Percentiles rank a stretch among this genome's conserved stretches.
These are phyloP conservation scores for Acer negundo DNA, from an alignment of 345 rosid species.

Conservation along the genomic window DNA sequence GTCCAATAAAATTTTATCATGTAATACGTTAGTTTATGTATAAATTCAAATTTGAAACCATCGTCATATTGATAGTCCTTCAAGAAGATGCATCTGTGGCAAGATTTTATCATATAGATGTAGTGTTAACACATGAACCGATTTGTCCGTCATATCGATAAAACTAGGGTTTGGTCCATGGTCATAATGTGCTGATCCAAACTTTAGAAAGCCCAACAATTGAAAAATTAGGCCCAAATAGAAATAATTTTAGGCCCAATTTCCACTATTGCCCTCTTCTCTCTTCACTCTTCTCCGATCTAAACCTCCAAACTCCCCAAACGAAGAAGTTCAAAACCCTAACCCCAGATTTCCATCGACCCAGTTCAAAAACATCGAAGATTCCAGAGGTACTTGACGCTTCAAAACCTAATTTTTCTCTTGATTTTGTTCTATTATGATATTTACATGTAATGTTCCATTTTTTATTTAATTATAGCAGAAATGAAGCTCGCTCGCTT, in stretches of 20 bases:
- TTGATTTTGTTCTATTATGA: background rate
- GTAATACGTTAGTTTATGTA: background rate
- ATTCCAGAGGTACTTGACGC: background rate
- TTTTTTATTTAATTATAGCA: background rate
- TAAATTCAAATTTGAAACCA: background rate
- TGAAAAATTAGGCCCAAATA: too few species aligned
- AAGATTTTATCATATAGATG: too few species aligned
- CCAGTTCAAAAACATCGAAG: background rate
- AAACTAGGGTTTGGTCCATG: too few species aligned
- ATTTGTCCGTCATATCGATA: too few species aligned
- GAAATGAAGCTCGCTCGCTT: constrained; percentile 39
- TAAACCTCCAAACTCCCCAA: background rate
- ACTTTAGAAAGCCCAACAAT: too few species aligned
- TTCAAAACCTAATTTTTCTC: background rate
- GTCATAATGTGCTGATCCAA: too few species aligned
- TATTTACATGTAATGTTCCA: background rate
- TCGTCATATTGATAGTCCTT: too few species aligned
- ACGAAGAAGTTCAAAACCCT: background rate
- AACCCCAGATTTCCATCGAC: background rate
- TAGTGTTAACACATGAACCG: too few species aligned
- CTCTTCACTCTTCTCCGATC: background rate
- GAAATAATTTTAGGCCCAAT: background rate
- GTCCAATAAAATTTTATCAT: too few species aligned
- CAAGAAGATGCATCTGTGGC: too few species aligned
- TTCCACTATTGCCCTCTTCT: background rate